These are phyloP conservation scores for Panicum virgatum DNA, from an alignment of 202 grass and related monocot species.

Conservation along the genomic window DNA sequence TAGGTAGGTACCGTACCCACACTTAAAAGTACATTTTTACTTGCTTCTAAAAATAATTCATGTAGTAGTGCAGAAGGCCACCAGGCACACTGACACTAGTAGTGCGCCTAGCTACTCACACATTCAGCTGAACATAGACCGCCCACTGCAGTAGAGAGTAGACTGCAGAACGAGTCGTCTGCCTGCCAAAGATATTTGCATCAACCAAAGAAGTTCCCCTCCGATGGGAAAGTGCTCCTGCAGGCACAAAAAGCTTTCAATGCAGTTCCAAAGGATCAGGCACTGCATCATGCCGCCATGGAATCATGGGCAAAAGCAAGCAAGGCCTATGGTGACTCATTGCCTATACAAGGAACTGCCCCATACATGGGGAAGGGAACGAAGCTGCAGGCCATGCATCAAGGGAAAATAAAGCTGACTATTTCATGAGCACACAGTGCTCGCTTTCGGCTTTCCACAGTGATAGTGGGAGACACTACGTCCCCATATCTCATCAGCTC, in stretches of 20 bases:
- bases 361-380: constrained; percentile 23
- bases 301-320: constrained; percentile 19
- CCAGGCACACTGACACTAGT: background rate
- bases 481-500: constrained; percentile 27
- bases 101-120: background rate
- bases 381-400: constrained; percentile 24
- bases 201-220: constrained; percentile 15
- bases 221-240: constrained; percentile 10
- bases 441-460: constrained; percentile 43
- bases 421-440: background rate
- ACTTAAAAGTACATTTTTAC: too few species aligned
- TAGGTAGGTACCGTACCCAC: too few species aligned
- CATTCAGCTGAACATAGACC: background rate
- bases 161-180: background rate
- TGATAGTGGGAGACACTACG: constrained; percentile 39
- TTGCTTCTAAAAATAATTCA: too few species aligned
- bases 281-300: constrained; percentile 22
- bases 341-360: constrained; percentile 28
- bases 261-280: constrained; percentile 34
- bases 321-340: constrained; percentile 21
- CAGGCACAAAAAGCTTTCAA: constrained; percentile 2
- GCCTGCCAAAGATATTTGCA: constrained; percentile 27
- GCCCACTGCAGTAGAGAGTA: background rate
- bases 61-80: too few species aligned
- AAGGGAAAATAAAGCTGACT: constrained; percentile 35